Base-by-base conservation (phyloP, 2,329 filamentous ascomycete genomes). In the Colletotrichum higginsianum region DNA sequence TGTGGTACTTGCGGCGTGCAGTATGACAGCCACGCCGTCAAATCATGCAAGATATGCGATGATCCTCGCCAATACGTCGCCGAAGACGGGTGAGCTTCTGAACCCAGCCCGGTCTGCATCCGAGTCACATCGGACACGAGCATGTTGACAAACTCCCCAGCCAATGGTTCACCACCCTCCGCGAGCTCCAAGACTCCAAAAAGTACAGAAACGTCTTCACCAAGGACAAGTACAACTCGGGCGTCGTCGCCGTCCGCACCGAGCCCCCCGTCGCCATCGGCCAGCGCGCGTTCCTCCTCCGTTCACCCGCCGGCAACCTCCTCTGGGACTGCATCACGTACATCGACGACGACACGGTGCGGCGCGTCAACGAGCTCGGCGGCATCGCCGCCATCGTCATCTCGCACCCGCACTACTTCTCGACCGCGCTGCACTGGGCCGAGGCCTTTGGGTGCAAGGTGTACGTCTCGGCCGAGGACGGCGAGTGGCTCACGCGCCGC, bases 351-450 rank as follows among this genome's bases (percentile, higher is more conserved):
- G 86, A 86, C 4, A 95, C 93, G 0, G 80, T 93, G 0, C 78
- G 82, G 0, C 79, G 80, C 67, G 89, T 96, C 75, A 84, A 87
- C 7, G 78, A 77, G 0, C 84, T 90, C 8, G 93, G 93, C 53
- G 93, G 92, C 0, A 77, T 97, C 15, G 83, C 84, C 44, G 93
- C 91, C 0, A 95, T 96, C 56, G 90, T 90, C 75, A 94, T 95
- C 73, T 91, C 88, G 13, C 93, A 97, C 81, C 94, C 94, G 63
- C 94, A 97, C 79, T 97, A 93, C 82, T 96, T 94, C 82, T 91
- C 90, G 16, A 93, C 93, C 4, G 92, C 94, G 79, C 80, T 93
- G 0, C 89, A 92, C 75, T 97, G 94, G 94, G 91, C 92, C 0
- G 78, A 84, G 55, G 85, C 86, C 0, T 96, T 96, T 75, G 75